These are phyloP conservation scores for Nematodospora valgi DNA, from an alignment of 805 yeast genomes.

Conservation along the genomic window DNA sequence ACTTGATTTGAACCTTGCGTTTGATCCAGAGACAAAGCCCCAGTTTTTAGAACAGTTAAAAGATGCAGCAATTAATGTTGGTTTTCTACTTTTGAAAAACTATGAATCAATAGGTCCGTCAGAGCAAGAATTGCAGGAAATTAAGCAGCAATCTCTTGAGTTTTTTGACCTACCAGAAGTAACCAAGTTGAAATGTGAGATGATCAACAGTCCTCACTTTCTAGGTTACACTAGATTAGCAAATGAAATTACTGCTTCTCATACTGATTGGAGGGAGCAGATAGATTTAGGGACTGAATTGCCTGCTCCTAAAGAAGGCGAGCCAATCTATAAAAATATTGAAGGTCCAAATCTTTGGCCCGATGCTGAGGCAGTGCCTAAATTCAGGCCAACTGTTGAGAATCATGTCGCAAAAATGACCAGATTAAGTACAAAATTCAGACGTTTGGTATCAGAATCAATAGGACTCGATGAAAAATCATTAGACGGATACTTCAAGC, in stretches of 20 bases:
- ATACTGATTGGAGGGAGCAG: constrained; percentile 60
- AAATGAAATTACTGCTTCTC: constrained; percentile 53
- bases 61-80: constrained; percentile 52
- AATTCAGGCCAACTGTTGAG: constrained; percentile 39
- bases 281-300: constrained; percentile 56
- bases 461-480: constrained; percentile 45
- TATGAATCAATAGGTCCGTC: constrained; percentile 40
- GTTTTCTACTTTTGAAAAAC: constrained; percentile 49
- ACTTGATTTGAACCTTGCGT: constrained; percentile 42
- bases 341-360: constrained; percentile 62
- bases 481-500: constrained; percentile 48
- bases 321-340: constrained; percentile 44
- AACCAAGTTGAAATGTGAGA: constrained; percentile 45
- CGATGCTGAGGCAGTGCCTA: constrained; percentile 36
- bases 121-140: constrained; percentile 29
- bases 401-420: constrained; percentile 46
- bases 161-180: constrained; percentile 47
- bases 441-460: constrained; percentile 52
- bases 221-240: constrained; percentile 56
- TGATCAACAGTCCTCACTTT: constrained; percentile 57
- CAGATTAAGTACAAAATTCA: constrained; percentile 37
- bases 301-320: constrained; percentile 37
- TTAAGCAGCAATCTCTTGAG: constrained; percentile 36
- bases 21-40: constrained; percentile 39
- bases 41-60: constrained; percentile 37